Evolutionary conservation across 768 basidiomycete genomes (phyloP), one percentile per base, ranked within the genome.

Genomic region (Suillus decipiens): DNA sequence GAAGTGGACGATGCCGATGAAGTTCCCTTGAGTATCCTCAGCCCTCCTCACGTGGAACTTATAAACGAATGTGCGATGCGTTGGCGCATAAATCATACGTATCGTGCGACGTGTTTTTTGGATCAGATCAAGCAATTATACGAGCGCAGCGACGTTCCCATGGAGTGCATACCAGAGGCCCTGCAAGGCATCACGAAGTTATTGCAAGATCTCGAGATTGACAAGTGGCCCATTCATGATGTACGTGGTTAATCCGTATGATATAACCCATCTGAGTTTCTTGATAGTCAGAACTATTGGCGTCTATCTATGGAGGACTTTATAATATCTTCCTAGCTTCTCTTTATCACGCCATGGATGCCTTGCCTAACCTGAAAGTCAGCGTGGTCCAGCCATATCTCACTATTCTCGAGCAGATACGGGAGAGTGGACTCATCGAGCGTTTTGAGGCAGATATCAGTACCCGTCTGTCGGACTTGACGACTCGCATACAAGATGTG

Each of bases 1-100:
- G 90, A 92, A 62, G 89, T 98, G n/a, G 90, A 94, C 53, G 93
- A 95, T 68, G 91, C 93, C 68, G 93, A 98, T 67, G 95, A 99
- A 78, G 96, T 99, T 17, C 93, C 95, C 0, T 79, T 99, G 42
- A 92, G 93, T 8, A 98, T 99, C 62, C 77, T 99, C 19, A 93
- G 93, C 4, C 72, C 84, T 1, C 73, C 83, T 12, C 93, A 98
- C 72, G 81, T 93, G 47, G 90, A 92, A 62, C 79, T 99, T 42
- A 84, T 98, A 67, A 89, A 89, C 62, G 92, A 96, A 68, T 95
- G 94, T 68, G 93, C 93, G 3, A 68, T 91, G 63, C 83, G 94
- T 47, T 99, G 97, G 97, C 82, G 96, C 54, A 89, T 99, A 65
- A 85, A 87, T 2, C 89, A 89, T 65, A 79, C 89, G 19, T 92